Base-by-base conservation (phyloP, 257 asterid genomes). In the Coffea canephora region DNA sequence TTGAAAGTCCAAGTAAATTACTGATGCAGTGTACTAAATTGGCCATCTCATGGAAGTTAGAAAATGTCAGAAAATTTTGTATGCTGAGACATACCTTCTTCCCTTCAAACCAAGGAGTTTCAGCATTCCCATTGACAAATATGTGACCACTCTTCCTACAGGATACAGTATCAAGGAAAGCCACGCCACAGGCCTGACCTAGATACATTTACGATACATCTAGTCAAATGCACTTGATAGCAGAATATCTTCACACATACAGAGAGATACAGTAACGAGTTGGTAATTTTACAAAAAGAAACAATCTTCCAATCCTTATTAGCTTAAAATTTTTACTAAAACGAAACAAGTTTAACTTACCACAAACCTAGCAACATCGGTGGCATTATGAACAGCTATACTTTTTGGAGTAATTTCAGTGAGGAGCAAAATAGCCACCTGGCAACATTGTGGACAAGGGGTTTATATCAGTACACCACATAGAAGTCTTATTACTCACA, bases 161-260 rank as follows among this genome's bases (percentile, higher is more conserved):
- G 99, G 99, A 89, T 96, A 96, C 77, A 96, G 83, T 64, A 96
- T 84, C 31, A 90, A 86, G 59, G 99, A 96, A 85, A 96, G 98
- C 99, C 98, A 96, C 23, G 99, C 99, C 85, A 96, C 99, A 71
- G 99, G 99, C 84, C 98, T 91, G 85, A 91, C 99, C 99, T 96
- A 89, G 82, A 89, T 82, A 84, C 83, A 88, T 82, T 82, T 78
- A 75, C 79, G 76, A 81, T 73, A 80, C 75, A 86, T 70, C 79
- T 75, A 50, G 66, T 84, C 78, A 83, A 82, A 82, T 13, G 70
- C 54, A 79, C 74, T 74, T 25, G 14, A 71, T 64, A 71, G 75
- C 73, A 75, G 57, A 43, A 81, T 50, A 67, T 41, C 21, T 76
- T 39, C 43, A 25, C 13, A 19, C 14, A 25, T 1, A 34, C 12